Conservation (phyloP, 768 basidiomycete species). For the Tricholoma flavovirens region DNA sequence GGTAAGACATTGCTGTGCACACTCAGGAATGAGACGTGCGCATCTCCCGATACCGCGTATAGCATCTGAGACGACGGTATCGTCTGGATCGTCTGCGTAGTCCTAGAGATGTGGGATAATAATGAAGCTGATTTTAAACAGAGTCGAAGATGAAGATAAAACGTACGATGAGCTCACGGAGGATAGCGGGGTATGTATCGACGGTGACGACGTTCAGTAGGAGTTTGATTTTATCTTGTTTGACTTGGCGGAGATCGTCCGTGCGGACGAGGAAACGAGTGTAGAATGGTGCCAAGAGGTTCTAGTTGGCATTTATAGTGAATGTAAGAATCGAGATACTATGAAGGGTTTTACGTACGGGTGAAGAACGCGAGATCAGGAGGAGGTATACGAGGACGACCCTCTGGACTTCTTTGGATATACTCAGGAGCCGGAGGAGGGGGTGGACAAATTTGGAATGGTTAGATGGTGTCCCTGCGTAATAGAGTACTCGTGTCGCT, state of each 20-base stretch:
- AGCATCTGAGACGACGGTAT: slow-evolving; percentile 63
- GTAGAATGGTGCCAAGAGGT: slow-evolving; percentile 58
- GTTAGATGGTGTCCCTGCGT: slow-evolving; percentile 55
- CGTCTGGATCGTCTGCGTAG: slow-evolving; percentile 75
- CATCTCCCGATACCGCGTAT: slow-evolving; percentile 77
- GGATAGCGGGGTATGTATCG: slow-evolving; percentile 64
- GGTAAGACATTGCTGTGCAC: slow-evolving; percentile 64
- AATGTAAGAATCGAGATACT: not conserved
- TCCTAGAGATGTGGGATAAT: slow-evolving; percentile 41
- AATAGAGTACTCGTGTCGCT: slow-evolving; percentile 67
- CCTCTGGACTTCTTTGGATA: slow-evolving; percentile 67
- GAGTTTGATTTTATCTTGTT: slow-evolving; percentile 70
- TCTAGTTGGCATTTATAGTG: slow-evolving; percentile 30
- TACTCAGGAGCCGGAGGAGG: slow-evolving; percentile 64
- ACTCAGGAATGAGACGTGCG: slow-evolving; percentile 62
- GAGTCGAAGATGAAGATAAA: not conserved
- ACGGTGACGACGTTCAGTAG: slow-evolving; percentile 58
- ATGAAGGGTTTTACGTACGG: slow-evolving; percentile 42
- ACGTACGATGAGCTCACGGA: slow-evolving; percentile 83
- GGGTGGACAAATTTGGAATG: slow-evolving; percentile 59
- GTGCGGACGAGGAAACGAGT: slow-evolving; percentile 64
- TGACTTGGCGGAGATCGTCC: slow-evolving; percentile 60
- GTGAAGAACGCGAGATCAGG: slow-evolving; percentile 54
- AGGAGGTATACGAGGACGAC: slow-evolving; percentile 69
- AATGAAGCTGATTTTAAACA: not conserved